phyloP scores from a whole-genome alignment of 768 basidiomycete genomes.

The Scleroderma bovista region DNA sequence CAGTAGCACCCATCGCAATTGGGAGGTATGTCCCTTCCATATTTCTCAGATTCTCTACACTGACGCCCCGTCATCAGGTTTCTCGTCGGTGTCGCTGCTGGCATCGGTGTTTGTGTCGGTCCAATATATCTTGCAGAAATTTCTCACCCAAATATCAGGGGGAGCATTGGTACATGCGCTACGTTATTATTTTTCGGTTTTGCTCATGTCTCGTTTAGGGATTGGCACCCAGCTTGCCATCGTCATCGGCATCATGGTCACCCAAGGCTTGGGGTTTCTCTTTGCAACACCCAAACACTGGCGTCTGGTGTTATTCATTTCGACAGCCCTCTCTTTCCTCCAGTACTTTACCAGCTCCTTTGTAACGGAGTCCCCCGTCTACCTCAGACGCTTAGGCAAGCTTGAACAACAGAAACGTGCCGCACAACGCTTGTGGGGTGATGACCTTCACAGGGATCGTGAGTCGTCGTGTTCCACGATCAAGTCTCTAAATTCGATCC shows the following conservation, averaged over 20 bases:
- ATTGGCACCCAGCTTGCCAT: conserved; percentile 80
- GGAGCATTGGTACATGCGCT: conserved; percentile 54
- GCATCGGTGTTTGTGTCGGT: conserved; percentile 70
- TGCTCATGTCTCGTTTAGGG: conserved; percentile 34
- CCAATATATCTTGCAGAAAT: conserved; percentile 87
- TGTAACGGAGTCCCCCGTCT: conserved; percentile 69
- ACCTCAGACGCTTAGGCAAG: conserved; percentile 48
- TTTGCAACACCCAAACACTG: conserved; percentile 64
- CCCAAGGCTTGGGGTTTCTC: conserved; percentile 69
- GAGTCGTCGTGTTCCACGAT: conserved; percentile 9
- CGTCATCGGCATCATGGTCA: conserved; percentile 82
- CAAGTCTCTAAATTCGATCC: conserved; percentile 1
- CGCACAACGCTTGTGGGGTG: conserved; percentile 52
- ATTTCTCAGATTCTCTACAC: not conserved
- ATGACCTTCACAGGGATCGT: conserved; percentile 24
- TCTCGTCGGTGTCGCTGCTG: conserved; percentile 65
- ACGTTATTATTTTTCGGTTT: not conserved
- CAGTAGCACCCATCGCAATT: conserved; percentile 48
- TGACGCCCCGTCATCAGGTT: conserved; percentile 35
- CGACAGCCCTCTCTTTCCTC: conserved; percentile 45
- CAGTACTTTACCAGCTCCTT: conserved; percentile 52
- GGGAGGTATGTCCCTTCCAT: conserved; percentile 50
- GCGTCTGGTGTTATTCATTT: conserved; percentile 66
- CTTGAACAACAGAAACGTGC: conserved; percentile 42
- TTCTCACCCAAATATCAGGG: conserved; percentile 69